Percentiles rank a stretch among this genome's conserved stretches.
Conservation (phyloP, 2,329 filamentous ascomycete species). For the Calonectria multiphialidica region DNA sequence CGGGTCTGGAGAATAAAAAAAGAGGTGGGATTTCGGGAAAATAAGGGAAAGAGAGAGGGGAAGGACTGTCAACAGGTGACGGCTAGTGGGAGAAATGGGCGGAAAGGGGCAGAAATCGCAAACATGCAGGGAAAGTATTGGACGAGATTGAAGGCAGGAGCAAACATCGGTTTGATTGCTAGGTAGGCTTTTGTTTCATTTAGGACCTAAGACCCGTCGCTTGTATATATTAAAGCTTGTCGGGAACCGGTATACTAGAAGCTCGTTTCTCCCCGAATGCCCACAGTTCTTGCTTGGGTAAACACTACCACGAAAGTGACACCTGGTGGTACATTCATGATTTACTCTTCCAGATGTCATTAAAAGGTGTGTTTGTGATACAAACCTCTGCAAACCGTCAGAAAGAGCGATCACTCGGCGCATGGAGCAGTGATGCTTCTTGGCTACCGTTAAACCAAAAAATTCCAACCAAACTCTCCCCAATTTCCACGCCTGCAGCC, state of each 20-base stretch:
- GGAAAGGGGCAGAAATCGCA: neutral
- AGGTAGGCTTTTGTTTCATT: neutral
- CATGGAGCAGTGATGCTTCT: neutral
- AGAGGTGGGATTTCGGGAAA: neutral
- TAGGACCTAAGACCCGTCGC: no score
- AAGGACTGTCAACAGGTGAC: neutral
- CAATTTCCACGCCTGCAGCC: no score
- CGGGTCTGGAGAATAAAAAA: neutral
- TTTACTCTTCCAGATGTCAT: neutral
- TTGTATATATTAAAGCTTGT: no score
- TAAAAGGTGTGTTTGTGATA: neutral
- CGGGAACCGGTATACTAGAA: no score
- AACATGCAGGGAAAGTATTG: neutral
- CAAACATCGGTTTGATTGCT: neutral
- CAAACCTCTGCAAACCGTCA: neutral
- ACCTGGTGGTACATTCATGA: neutral
- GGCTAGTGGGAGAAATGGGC: neutral
- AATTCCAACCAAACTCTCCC: neutral
- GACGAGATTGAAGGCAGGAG: neutral
- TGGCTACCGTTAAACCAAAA: neutral
- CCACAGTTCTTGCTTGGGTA: no score
- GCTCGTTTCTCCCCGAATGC: no score
- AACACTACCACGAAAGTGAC: no score
- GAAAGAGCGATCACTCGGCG: neutral
- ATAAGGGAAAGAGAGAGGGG: neutral